phyloP scores from a whole-genome alignment of 495 filamentous ascomycete genomes.

The Talaromyces stipitatus region DNA sequence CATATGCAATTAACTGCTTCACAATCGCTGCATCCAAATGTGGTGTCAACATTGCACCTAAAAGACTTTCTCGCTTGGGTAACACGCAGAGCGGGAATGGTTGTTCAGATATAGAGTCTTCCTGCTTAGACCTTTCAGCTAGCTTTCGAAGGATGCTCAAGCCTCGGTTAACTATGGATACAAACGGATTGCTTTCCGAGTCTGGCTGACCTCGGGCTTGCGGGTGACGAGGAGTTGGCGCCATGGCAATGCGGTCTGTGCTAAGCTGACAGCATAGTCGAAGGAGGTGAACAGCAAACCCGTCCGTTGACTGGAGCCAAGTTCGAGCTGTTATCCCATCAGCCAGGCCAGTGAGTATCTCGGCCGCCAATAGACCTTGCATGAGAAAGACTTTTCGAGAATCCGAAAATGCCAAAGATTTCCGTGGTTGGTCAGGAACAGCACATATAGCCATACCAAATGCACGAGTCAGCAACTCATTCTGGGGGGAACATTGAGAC shows the following conservation, averaged over 20 bases:
- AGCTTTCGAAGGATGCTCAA: constrained; percentile 62
- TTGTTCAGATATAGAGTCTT: constrained; percentile 35
- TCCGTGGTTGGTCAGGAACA: constrained; percentile 57
- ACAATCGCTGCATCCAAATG: constrained; percentile 54
- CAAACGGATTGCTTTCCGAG: constrained; percentile 37
- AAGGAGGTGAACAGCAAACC: constrained; percentile 74
- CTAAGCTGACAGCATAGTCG: constrained; percentile 63
- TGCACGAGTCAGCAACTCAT: constrained; percentile 78
- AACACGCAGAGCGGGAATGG: constrained; percentile 56
- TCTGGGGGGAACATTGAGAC: constrained; percentile 56
- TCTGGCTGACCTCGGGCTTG: constrained; percentile 29
- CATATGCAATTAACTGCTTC: constrained; percentile 66
- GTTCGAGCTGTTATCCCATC: constrained; percentile 64
- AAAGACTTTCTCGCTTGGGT: constrained; percentile 61
- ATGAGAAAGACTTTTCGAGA: constrained; percentile 77
- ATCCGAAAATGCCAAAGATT: constrained; percentile 59
- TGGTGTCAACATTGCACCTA: constrained; percentile 58
- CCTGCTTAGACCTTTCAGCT: constrained; percentile 63
- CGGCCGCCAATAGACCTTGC: constrained; percentile 86
- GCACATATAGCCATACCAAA: constrained; percentile 84
- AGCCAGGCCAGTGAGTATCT: constrained; percentile 70
- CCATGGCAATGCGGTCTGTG: constrained; percentile 40
- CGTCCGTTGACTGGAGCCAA: constrained; percentile 82
- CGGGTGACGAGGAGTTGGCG: constrained; percentile 25
- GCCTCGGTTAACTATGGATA: constrained; percentile 59